These are phyloP conservation scores for Tuber borchii DNA, from an alignment of 495 filamentous ascomycete species.

Conservation along the genomic window DNA sequence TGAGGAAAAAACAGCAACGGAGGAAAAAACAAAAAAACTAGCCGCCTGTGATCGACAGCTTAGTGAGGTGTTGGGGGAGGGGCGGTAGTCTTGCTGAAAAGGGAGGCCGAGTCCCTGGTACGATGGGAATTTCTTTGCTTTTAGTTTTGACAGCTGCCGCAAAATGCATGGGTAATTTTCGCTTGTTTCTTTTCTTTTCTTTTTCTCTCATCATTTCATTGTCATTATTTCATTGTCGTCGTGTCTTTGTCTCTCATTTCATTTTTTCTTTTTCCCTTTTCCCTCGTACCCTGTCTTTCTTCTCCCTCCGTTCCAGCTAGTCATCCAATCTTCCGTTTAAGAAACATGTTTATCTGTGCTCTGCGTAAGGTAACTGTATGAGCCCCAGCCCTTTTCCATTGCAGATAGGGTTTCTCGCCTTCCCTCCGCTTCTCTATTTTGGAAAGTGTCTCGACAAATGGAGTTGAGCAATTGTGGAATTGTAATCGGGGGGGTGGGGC, in stretches of 20 bases:
- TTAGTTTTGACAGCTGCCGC: constrained; percentile 35
- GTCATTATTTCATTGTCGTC: constrained; percentile 16
- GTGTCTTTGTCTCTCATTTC: constrained; percentile 7
- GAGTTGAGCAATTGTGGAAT: constrained; percentile 16
- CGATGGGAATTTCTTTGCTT: constrained; percentile 15
- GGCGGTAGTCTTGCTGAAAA: not conserved
- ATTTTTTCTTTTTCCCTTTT: not conserved
- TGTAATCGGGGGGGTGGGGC: constrained; percentile 19
- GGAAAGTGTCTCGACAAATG: constrained; percentile 10
- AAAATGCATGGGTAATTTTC: constrained; percentile 29
- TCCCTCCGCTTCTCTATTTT: not conserved
- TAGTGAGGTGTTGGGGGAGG: not conserved
- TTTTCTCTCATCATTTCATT: constrained; percentile 16
- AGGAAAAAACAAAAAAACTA: not conserved
- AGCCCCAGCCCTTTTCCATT: not conserved
- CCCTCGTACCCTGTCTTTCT: not conserved
- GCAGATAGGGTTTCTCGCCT: not conserved
- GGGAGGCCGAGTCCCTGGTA: not conserved
- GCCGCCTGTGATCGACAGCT: not conserved
- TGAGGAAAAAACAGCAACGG: not conserved
- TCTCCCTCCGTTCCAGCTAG: not conserved
- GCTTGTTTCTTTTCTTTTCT: constrained; percentile 16
- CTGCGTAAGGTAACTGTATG: not conserved
- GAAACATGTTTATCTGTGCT: not conserved
- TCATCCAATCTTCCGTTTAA: not conserved